A percentile compares a stretch with the other conserved stretches of the same genome.
Conservation (phyloP, 352 stramenopile genomes). For the Phytophthora macrochlamydospora region DNA sequence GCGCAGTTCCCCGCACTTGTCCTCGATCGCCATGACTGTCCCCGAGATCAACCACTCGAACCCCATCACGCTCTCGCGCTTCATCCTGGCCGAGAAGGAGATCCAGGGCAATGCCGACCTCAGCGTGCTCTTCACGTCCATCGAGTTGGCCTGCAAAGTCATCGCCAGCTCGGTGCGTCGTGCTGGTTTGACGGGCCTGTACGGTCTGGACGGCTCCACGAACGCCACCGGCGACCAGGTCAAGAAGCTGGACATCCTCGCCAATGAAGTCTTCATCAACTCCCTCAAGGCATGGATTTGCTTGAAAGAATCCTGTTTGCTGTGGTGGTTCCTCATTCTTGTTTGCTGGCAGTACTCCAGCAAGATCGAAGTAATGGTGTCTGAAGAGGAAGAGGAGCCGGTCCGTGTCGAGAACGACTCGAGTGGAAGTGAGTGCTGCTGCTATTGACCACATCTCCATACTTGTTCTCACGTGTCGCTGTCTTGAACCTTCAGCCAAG, state of each 20-base stretch:
- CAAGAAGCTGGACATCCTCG: slow-evolving; percentile 98
- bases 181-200: slow-evolving; percentile 87
- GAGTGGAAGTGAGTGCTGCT: slow-evolving; percentile 40
- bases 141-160: slow-evolving; percentile 96
- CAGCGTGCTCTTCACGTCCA: slow-evolving; percentile 94
- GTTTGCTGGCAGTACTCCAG: slow-evolving; percentile 80
- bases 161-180: slow-evolving; percentile 96
- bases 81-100: slow-evolving; percentile 92
- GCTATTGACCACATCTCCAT: background rate
- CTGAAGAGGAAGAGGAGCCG: slow-evolving; percentile 97
- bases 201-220: slow-evolving; percentile 94
- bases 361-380: slow-evolving; percentile 97
- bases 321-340: background rate
- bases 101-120: slow-evolving; percentile 93
- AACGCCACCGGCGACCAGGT: slow-evolving; percentile 97
- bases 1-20: slow-evolving; percentile 16
- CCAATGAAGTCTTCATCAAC: slow-evolving; percentile 98
- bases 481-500: slow-evolving; percentile 59
- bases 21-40: slow-evolving; percentile 21
- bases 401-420: slow-evolving; percentile 90
- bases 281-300: slow-evolving; percentile 67
- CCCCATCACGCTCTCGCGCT: slow-evolving; percentile 92
- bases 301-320: too few relatives aligned
- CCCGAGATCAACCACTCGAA: slow-evolving; percentile 70
- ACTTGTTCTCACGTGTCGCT: slow-evolving; percentile 1